Conservation (phyloP, 1,284 basidiomycete genomes). For the Cronartium ribicola region DNA sequence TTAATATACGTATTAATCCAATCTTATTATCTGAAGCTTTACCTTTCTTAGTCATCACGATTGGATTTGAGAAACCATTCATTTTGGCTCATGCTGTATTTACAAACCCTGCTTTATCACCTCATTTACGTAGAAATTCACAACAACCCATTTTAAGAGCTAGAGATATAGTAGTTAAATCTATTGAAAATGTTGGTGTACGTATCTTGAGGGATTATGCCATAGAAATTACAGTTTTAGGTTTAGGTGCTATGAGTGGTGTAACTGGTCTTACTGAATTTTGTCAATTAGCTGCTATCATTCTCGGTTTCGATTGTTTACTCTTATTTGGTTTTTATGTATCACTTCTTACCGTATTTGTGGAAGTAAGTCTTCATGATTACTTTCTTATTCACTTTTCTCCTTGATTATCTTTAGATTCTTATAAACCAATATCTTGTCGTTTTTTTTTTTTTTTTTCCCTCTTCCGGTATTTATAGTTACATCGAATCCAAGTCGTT, state of each 20-base stretch:
- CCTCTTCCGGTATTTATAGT: not conserved
- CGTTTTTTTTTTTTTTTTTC: not conserved
- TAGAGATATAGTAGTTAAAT: slow-evolving; percentile 75
- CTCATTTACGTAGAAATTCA: slow-evolving; percentile 17
- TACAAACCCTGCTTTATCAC: slow-evolving; percentile 68
- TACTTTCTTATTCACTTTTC: not conserved
- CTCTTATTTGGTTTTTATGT: slow-evolving; percentile 87
- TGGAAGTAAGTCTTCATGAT: slow-evolving; percentile 60
- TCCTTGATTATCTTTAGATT: not conserved
- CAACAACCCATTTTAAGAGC: slow-evolving; percentile 61
- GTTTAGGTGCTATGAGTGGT: slow-evolving; percentile 77
- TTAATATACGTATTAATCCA: slow-evolving; percentile 84
- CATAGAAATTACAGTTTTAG: slow-evolving; percentile 82
- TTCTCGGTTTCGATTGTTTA: slow-evolving; percentile 78
- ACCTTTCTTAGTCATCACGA: slow-evolving; percentile 93
- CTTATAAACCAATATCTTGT: not conserved
- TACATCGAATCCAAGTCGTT: slow-evolving; percentile 38
- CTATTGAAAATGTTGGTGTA: slow-evolving; percentile 71
- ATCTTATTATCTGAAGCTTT: slow-evolving; percentile 89
- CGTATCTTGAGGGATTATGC: slow-evolving; percentile 87
- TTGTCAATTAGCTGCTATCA: slow-evolving; percentile 84
- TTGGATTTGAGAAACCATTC: slow-evolving; percentile 96
- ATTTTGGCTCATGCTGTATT: slow-evolving; percentile 86
- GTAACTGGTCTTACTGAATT: slow-evolving; percentile 90
- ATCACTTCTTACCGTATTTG: slow-evolving; percentile 84